Base-by-base conservation (phyloP, 352 stramenopile species). In the Elongisporangium anandrum region DNA sequence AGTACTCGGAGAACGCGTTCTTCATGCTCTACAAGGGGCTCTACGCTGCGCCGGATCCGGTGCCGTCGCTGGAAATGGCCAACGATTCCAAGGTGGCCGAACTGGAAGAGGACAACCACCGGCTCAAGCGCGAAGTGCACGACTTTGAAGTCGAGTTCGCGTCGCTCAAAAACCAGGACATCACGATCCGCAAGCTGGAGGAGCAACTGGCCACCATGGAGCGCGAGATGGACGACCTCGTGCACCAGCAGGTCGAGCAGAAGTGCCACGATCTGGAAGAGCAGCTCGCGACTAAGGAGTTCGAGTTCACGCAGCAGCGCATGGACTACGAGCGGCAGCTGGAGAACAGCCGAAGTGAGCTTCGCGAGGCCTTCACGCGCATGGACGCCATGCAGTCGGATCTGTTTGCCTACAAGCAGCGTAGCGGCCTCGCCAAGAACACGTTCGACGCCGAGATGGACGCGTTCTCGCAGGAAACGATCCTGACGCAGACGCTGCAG, bases 161-260 rank as follows among this genome's bases (percentile, higher is more conserved):
- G 3, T 85, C 73, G 51, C 73, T 99, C 0, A 98, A 98, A 75
- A 98, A 99, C 73, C 94, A 99, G 68, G 94, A 98, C 55, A 98
- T 99, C 62, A 98, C 94, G 41, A 98, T 99, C 71, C 87, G 92
- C 3, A 97, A 96, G 51, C 77, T 99, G n/a, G 91, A 98, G 58
- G 85, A 87, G 49, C 84, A 97, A 53, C 79, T 99, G 53, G 71
- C 68, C 47, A 74, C 87, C 38, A 81, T 97, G 48, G 75, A 96
- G 50, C 68, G 79, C 23, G 79, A 87, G 41, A 79, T 81, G 54
- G 88, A 95, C 1, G 70, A 84, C 22, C 59, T 72, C 3, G 57
- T 96, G 16, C 72, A 92, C 34, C 56, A 81, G 41, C 69, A 90
- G 52, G 83, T 90, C 9, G 63, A 81, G 16, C 68, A 79, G 39